Percentiles rank a stretch among this genome's conserved stretches.
These are phyloP conservation scores for Malus domestica DNA, from an alignment of 306 rosid species.

Conservation along the genomic window DNA sequence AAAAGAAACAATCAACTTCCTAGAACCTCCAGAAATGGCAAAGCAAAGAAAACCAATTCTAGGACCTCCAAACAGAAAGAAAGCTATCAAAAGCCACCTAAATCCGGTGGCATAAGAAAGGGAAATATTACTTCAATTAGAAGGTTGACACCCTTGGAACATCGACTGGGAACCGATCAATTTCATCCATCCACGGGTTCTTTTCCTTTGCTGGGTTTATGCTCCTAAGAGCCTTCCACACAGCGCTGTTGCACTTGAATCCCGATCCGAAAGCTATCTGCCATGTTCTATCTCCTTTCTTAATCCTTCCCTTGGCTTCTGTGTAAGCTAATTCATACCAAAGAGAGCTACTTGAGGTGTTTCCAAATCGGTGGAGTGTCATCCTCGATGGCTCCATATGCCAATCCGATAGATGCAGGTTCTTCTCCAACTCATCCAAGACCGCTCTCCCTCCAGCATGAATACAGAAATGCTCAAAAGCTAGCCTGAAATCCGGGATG, in stretches of 20 bases:
- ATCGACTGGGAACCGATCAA: constrained; percentile 60
- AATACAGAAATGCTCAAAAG: constrained; percentile 88
- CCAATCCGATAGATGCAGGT: constrained; percentile 82
- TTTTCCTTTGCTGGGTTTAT: constrained; percentile 65
- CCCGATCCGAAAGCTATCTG: constrained; percentile 94
- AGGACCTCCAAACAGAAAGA: constrained; percentile 9
- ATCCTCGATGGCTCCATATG: constrained; percentile 97
- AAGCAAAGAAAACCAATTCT: constrained; percentile 13
- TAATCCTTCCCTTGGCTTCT: constrained; percentile 85
- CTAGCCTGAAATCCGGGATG: constrained; percentile 82
- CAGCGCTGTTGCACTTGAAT: constrained; percentile 89
- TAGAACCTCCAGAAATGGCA: constrained; percentile 4
- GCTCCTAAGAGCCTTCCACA: constrained; percentile 78
- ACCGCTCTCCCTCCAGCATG: constrained; percentile 95
- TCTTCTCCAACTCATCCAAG: constrained; percentile 83
- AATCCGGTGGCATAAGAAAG: constrained; percentile 16
- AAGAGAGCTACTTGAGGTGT: constrained; percentile 88
- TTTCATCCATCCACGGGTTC: constrained; percentile 80
- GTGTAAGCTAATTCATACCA: constrained; percentile 88
- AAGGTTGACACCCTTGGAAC: constrained; percentile 64
- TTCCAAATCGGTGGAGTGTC: constrained; percentile 87
- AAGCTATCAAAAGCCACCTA: constrained; percentile 18
- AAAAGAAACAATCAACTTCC: constrained; percentile 16
- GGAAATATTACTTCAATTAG: constrained; percentile 14
- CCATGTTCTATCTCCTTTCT: constrained; percentile 86